phyloP scores from a whole-genome alignment of 192 early-diverging fungal species.

The Endogone sp. region DNA sequence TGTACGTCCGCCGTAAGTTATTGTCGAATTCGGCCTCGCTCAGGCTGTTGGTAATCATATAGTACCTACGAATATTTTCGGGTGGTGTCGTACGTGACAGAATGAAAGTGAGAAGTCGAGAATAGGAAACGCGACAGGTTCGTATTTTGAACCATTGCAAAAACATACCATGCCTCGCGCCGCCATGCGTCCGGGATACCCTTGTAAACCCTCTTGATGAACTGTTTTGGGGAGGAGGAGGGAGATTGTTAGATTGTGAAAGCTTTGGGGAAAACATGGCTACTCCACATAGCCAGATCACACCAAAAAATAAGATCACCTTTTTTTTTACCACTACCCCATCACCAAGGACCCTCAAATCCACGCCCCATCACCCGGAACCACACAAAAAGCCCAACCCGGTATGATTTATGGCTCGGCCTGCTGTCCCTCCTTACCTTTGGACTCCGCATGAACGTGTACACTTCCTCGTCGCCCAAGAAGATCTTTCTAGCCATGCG shows the following conservation, averaged over 20 bases:
- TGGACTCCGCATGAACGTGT: slow-evolving; percentile 15
- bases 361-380: no score
- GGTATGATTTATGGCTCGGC: no score
- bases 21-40: slow-evolving; percentile 11
- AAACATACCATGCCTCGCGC: slow-evolving; percentile 49
- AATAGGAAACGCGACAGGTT: no score
- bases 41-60: slow-evolving; percentile 19
- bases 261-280: no score
- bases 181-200: slow-evolving; percentile 58
- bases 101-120: no score
- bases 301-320: no score
- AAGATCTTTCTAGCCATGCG: slow-evolving; percentile 16
- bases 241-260: neutral
- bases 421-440: slow-evolving; percentile 16
- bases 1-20: slow-evolving; percentile 10
- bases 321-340: no score
- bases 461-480: slow-evolving; percentile 10
- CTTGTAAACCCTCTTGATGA: slow-evolving; percentile 47
- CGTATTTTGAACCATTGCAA: no score
- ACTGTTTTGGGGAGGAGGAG: slow-evolving; percentile 34
- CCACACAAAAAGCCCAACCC: no score
- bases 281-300: no score
- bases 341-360: no score
- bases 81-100: neutral
- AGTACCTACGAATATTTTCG: slow-evolving; percentile 20